A percentile compares a stretch with the other conserved stretches of the same genome.
phyloP scores from a whole-genome alignment of 169 alveolate genomes.

The Plasmodium berghei region DNA sequence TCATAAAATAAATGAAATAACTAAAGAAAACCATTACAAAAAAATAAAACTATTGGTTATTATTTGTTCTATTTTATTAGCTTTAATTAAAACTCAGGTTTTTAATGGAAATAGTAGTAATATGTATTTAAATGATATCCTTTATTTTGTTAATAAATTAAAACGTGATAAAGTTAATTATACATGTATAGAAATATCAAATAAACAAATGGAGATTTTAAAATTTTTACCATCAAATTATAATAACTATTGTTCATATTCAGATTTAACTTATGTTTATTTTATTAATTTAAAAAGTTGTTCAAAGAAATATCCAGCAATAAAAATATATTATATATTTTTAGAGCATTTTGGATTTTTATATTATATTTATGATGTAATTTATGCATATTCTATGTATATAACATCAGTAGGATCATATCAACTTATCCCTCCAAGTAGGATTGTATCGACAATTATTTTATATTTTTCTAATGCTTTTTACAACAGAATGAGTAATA shows the following conservation, averaged over 20 bases:
- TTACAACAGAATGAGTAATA: conserved; percentile 68
- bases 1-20: conserved; percentile 47
- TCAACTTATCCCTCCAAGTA: conserved; percentile 56
- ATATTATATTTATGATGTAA: conserved; percentile 49
- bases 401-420: conserved; percentile 66
- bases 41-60: conserved; percentile 54
- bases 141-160: conserved; percentile 37
- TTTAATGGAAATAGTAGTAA: conserved; percentile 64
- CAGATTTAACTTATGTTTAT: conserved; percentile 69
- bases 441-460: conserved; percentile 60
- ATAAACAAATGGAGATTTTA: conserved; percentile 66
- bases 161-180: conserved; percentile 42
- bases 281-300: conserved; percentile 63
- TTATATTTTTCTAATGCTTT: conserved; percentile 59
- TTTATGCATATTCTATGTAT: conserved; percentile 68
- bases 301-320: conserved; percentile 68
- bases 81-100: conserved; percentile 51
- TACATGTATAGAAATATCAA: conserved; percentile 66
- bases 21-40: conserved; percentile 55
- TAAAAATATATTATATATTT: conserved; percentile 58
- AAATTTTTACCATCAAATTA: conserved; percentile 55
- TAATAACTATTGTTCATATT: conserved; percentile 62
- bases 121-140: conserved; percentile 63
- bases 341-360: conserved; percentile 62
- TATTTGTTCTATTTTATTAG: conserved; percentile 55